Base-by-base conservation (phyloP, 2,329 filamentous ascomycete species). In the Capronia coronata region DNA sequence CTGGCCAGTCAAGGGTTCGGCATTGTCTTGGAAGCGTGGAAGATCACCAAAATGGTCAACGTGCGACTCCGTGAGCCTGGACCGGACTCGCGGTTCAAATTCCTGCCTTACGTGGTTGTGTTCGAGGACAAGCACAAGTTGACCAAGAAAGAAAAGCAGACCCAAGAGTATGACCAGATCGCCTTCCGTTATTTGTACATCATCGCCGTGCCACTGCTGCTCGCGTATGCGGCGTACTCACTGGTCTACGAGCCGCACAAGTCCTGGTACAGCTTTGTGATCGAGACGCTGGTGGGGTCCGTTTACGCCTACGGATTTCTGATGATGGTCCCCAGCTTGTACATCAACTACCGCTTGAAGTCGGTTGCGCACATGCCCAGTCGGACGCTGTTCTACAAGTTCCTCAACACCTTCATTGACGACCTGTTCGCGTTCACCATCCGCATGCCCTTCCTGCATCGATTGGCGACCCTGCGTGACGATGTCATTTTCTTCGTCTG, bases 401-500 rank as follows among this genome's bases (percentile, higher is more conserved):
- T 95, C 71, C 74, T 97, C 58, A 96, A 97, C 73, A 97, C 93
- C 3, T 98, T 98, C 68, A 97, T 98, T 67, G 93, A 98, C 69
- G 93, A 98, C 65, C 75, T 98, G 25, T 98, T 98, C 65, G 93
- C 93, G 1, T 98, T 97, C 64, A 98, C 93, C 32, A 96, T 98
- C 74, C 97, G 97, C 74, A 98, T 98, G 93, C 93, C 93, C 0
- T 81, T 90, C 55, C 76, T 98, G 44, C 93, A 98, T 69, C 82
- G 93, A 13, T 75, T 98, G 43, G 89, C 93, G 0, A 97, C 93
- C 0, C 78, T 98, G 56, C 79, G 93, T 53, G 93, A 98, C 66
- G 93, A 98, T 64, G 77, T 98, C 58, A 97, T 98, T 65, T 98
- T 98, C 77, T 98, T 98, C 66, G 77, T 98, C 51, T 98, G 96